These are phyloP conservation scores for Leccinum aurantiacum DNA, from an alignment of 768 basidiomycete species.

Conservation along the genomic window DNA sequence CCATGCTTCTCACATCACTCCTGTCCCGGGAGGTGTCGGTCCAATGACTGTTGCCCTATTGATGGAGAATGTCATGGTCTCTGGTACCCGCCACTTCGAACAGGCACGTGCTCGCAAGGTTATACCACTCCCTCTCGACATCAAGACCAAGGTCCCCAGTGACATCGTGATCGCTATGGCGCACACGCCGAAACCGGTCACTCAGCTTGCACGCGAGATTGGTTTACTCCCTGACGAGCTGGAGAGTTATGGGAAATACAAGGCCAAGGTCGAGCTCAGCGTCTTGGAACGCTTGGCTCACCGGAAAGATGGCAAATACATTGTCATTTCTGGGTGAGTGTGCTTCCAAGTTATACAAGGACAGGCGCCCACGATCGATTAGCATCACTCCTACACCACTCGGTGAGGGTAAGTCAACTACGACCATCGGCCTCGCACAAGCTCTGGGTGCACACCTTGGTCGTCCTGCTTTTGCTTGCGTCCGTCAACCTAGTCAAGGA, in stretches of 20 bases:
- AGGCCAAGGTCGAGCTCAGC: conserved; percentile 93
- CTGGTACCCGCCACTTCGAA: conserved; percentile 82
- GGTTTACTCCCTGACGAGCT: conserved; percentile 84
- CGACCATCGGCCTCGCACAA: conserved; percentile 94
- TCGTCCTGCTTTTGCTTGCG: conserved; percentile 92
- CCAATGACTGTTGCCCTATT: conserved; percentile 99
- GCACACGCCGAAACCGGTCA: conserved; percentile 88
- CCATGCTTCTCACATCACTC: conserved; percentile 90
- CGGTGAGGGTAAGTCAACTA: conserved; percentile 98
- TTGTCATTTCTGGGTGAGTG: conserved; percentile 85
- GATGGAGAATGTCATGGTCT: conserved; percentile 89
- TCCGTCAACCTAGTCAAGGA: conserved; percentile 97
- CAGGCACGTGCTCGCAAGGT: conserved; percentile 63
- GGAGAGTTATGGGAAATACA: conserved; percentile 93
- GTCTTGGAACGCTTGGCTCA: conserved; percentile 82
- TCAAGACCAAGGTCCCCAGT: conserved; percentile 86
- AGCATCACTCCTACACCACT: conserved; percentile 96
- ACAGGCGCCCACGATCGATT: not conserved
- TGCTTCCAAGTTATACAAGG: not conserved
- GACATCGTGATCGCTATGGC: conserved; percentile 97
- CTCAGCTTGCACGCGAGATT: conserved; percentile 82
- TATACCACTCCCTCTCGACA: conserved; percentile 74
- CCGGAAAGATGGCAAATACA: conserved; percentile 92
- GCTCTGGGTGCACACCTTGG: conserved; percentile 93
- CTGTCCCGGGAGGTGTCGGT: conserved; percentile 97